Percentiles rank a stretch among this genome's conserved stretches.
These are phyloP conservation scores for Thalassiosira oceanica DNA, from an alignment of 352 stramenopile species.

Conservation along the genomic window DNA sequence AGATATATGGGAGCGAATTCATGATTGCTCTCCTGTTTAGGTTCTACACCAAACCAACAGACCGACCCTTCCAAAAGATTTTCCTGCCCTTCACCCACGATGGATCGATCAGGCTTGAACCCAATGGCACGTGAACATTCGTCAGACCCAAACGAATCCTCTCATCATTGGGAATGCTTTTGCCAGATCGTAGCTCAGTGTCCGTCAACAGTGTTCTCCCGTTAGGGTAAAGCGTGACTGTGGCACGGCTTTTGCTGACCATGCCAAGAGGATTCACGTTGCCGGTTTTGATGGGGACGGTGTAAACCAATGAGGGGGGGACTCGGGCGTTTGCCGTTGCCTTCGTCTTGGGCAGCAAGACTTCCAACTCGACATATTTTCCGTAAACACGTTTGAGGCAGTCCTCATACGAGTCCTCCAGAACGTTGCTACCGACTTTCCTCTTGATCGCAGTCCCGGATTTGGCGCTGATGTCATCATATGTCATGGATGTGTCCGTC, in stretches of 20 bases:
- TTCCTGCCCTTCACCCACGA: constrained; percentile 27
- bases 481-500: constrained; percentile 18
- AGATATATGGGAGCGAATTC: too few species aligned
- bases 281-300: constrained; percentile 32
- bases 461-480: constrained; percentile 1
- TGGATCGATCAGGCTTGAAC: constrained; percentile 39
- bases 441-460: constrained; percentile 6
- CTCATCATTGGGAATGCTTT: constrained; percentile 14
- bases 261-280: constrained; percentile 37
- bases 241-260: constrained; percentile 42
- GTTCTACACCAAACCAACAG: constrained; percentile 35
- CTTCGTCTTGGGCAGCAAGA: constrained; percentile 17
- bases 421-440: constrained; percentile 23
- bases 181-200: constrained; percentile 3
- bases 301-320: constrained; percentile 33
- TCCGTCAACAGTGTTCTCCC: constrained; percentile 20
- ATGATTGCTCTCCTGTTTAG: too few species aligned
- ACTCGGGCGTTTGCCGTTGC: constrained; percentile 8
- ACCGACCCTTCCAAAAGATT: constrained; percentile 42
- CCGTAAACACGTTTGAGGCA: constrained; percentile 39
- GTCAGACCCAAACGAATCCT: constrained; percentile 31
- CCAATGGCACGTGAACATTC: constrained; percentile 41
- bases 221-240: constrained; percentile 37
- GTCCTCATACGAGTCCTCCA: constrained; percentile 37
- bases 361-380: constrained; percentile 43